A percentile compares a stretch with the other conserved stretches of the same genome.
phyloP scores from a whole-genome alignment of 345 rosid species.

The Iberis pinnata region DNA sequence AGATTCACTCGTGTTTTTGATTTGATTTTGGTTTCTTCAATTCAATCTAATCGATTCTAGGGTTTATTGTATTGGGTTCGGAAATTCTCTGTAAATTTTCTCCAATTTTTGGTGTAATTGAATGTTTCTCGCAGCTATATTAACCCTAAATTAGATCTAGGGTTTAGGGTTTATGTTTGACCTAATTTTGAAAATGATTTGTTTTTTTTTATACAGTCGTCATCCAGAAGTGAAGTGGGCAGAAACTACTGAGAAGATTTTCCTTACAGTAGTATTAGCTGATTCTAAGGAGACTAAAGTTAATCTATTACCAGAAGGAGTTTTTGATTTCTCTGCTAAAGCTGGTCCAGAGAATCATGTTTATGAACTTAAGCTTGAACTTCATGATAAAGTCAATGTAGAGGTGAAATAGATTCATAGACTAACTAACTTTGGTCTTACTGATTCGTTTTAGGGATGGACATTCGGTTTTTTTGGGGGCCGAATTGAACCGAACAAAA shows the following conservation, averaged over 20 bases:
- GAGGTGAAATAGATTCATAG: conserved; percentile 42
- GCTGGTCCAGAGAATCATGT: conserved; percentile 52
- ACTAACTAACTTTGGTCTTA: background rate
- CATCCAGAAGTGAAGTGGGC: conserved; percentile 92
- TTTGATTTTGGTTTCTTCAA: conserved; percentile 12
- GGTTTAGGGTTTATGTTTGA: conserved; percentile 26
- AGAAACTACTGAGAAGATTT: conserved; percentile 64
- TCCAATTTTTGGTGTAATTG: no score
- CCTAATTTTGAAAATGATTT: no score
- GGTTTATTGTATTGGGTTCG: conserved; percentile 13
- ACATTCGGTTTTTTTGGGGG: no score
- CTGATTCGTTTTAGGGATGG: no score
- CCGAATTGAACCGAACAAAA: no score
- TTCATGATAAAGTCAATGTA: conserved; percentile 69
- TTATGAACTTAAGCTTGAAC: conserved; percentile 72
- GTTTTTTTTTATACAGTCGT: conserved; percentile 39
- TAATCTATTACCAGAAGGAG: conserved; percentile 71
- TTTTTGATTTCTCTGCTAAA: conserved; percentile 61
- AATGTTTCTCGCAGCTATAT: no score
- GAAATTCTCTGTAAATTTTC: background rate
- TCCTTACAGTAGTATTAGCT: conserved; percentile 54
- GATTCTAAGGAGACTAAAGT: conserved; percentile 73
- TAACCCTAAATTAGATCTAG: background rate
- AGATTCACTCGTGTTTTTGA: no score
- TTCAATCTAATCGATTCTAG: conserved; percentile 6